Conservation (phyloP, 228 moss, liverwort and hornwort genomes). For the Sphagnum magellanicum region DNA sequence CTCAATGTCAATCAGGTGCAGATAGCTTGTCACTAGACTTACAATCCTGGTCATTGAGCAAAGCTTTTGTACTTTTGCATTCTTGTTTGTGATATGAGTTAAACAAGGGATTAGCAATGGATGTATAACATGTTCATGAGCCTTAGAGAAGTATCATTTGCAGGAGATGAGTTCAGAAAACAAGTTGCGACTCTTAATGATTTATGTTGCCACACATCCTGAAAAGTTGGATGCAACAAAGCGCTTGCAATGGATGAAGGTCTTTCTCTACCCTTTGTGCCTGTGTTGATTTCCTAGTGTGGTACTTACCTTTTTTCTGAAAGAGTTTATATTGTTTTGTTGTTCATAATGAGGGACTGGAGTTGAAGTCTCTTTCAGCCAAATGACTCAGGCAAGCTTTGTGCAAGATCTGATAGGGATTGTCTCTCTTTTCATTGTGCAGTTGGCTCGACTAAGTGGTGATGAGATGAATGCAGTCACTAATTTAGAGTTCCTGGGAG, state of each 20-base stretch:
- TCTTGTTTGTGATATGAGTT: not conserved
- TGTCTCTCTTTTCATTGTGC: slow-evolving; percentile 13
- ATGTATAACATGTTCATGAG: not conserved
- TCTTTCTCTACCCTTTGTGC: slow-evolving; percentile 1
- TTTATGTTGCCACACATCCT: slow-evolving; percentile 79
- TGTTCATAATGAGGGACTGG: too few species aligned
- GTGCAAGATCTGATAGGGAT: not conserved
- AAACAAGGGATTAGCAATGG: not conserved
- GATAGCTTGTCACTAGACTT: too few species aligned
- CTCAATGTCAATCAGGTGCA: slow-evolving; percentile 58
- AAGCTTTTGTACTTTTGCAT: too few species aligned
- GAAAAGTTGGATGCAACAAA: slow-evolving; percentile 80
- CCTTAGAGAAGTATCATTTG: not conserved
- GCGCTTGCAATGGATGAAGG: slow-evolving; percentile 89
- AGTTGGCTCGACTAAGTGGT: slow-evolving; percentile 71
- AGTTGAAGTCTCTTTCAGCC: too few species aligned
- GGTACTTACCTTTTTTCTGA: too few species aligned
- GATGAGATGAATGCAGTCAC: slow-evolving; percentile 61
- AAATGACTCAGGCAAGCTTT: not conserved
- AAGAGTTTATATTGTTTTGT: too few species aligned
- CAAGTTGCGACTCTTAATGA: slow-evolving; percentile 85
- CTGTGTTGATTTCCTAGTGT: too few species aligned
- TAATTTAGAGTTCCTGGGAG: slow-evolving; percentile 72
- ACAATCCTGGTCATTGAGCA: too few species aligned
- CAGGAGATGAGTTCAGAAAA: slow-evolving; percentile 80